Evolutionary conservation across 495 filamentous ascomycete species (phyloP), one percentile per base, ranked within the genome.

Genomic region (Podospora conica): DNA sequence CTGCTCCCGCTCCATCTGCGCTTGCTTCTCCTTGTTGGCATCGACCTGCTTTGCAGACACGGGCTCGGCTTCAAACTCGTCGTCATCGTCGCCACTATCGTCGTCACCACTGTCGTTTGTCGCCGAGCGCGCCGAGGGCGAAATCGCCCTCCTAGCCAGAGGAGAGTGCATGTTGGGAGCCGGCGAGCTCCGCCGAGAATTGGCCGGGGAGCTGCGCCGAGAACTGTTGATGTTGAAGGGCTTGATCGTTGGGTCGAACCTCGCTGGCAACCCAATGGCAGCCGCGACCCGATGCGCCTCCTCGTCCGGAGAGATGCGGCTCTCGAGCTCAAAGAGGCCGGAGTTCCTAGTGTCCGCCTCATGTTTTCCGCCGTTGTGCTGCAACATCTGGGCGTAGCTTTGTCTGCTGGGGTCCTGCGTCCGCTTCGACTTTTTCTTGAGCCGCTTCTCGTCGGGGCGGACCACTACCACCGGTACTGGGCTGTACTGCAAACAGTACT

Each of bases 381-480:
- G 85, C 11, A 97, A 76, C 63, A 97, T 92, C 58, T 89, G 85
- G 53, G 87, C 85, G 77, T 98, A 98, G 61, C 86, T 89, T 67
- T 89, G 88, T 56, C 95, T 83, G 31, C 75, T 81, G 8, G 93
- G 92, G 66, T 98, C 91, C 55, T 87, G 85, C 15, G 86, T 85
- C 28, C 95, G 90, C 80, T 97, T 97, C 66, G 84, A 84, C 76
- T 96, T 97, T 76, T 96, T 96, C 78, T 96, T 96, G 69, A 88
- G 84, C 6, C 95, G 90, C 79, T 97, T 96, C 61, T 91, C 87
- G 25, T 89, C 90, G 58, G 95, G 93, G 2, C 95, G 87, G 48
- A 98, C 95, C 29, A 98, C 96, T 40, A 97, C 92, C 2, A 97
- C 94, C n/a, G 95, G 95, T 21, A 98, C 91, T 1, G 95, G 95